These are phyloP conservation scores for Eucalyptus erythrocorys DNA, from an alignment of 345 rosid species.

Conservation along the genomic window DNA sequence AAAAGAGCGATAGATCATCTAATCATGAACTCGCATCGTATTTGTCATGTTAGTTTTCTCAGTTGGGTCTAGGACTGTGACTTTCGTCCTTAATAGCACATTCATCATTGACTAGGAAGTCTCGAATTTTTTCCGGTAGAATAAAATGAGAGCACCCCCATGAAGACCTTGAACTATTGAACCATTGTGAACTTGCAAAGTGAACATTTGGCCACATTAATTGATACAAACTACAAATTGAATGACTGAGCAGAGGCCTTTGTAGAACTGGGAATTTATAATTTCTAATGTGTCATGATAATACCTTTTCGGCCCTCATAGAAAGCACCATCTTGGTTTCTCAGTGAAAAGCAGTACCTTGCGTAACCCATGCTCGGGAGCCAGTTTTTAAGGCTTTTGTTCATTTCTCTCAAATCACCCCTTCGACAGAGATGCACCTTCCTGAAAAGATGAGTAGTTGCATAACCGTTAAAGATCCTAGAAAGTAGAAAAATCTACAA, in stretches of 20 bases:
- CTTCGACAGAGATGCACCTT: not conserved
- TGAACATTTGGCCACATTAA: too few species aligned
- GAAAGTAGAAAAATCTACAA: not conserved
- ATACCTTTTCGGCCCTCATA: not conserved
- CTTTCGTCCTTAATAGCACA: not conserved
- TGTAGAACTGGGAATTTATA: too few species aligned
- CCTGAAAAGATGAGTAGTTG: not conserved
- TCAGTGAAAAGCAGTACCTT: not conserved
- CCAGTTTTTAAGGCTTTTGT: not conserved
- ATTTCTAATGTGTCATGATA: too few species aligned
- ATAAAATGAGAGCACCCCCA: not conserved
- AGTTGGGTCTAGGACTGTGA: not conserved
- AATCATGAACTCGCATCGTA: not conserved
- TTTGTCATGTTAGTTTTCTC: not conserved
- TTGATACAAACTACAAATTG: too few species aligned
- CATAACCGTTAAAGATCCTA: not conserved
- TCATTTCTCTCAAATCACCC: not conserved
- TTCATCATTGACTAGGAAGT: not conserved
- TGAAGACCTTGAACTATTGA: not conserved
- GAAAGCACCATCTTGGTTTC: not conserved
- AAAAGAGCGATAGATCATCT: not conserved
- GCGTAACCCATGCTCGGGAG: not conserved
- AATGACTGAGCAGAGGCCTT: too few species aligned
- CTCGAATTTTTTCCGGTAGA: not conserved
- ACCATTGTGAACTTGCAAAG: not conserved